A percentile compares a stretch with the other conserved stretches of the same genome.
These are phyloP conservation scores for Daldinia loculata DNA, from an alignment of 495 filamentous ascomycete genomes.

Conservation along the genomic window DNA sequence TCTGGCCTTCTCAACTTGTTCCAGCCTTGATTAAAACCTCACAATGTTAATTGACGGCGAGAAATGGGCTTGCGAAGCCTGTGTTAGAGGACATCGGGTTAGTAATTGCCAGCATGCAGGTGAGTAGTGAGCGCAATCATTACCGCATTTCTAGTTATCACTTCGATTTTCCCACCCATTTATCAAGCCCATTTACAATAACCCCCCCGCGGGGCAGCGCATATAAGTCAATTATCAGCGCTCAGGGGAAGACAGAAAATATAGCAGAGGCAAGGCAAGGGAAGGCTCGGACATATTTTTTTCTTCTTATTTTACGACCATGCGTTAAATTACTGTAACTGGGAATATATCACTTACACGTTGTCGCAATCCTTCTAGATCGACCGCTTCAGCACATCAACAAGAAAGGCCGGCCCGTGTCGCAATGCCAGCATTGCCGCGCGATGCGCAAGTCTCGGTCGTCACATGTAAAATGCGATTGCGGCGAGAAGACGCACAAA, in stretches of 20 bases:
- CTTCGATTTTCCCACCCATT: constrained; percentile 4
- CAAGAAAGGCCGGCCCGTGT: constrained; percentile 97
- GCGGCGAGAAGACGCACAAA: constrained; percentile 86
- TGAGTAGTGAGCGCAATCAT: constrained; percentile 60
- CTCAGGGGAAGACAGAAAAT: background rate
- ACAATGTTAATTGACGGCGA: constrained; percentile 86
- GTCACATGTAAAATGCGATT: constrained; percentile 96
- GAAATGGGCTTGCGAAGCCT: constrained; percentile 93
- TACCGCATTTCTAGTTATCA: constrained; percentile 19
- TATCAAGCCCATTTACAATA: constrained; percentile 10
- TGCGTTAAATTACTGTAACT: constrained; percentile 2
- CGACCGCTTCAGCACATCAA: constrained; percentile 94
- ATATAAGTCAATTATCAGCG: constrained; percentile 24
- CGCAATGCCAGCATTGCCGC: constrained; percentile 98
- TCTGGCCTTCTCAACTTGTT: constrained; percentile 9
- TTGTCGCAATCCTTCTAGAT: constrained; percentile 63
- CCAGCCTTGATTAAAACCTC: constrained; percentile 14
- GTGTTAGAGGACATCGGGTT: constrained; percentile 90
- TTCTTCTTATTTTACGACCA: background rate
- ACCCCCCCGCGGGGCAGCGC: constrained; percentile 45
- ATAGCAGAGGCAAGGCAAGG: background rate
- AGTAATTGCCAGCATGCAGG: constrained; percentile 93
- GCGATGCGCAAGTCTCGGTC: constrained; percentile 96
- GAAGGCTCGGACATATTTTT: background rate
- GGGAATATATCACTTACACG: constrained; percentile 42